phyloP scores from a whole-genome alignment of 192 early-diverging fungal species.

The Martensiomyces pterosporus region DNA sequence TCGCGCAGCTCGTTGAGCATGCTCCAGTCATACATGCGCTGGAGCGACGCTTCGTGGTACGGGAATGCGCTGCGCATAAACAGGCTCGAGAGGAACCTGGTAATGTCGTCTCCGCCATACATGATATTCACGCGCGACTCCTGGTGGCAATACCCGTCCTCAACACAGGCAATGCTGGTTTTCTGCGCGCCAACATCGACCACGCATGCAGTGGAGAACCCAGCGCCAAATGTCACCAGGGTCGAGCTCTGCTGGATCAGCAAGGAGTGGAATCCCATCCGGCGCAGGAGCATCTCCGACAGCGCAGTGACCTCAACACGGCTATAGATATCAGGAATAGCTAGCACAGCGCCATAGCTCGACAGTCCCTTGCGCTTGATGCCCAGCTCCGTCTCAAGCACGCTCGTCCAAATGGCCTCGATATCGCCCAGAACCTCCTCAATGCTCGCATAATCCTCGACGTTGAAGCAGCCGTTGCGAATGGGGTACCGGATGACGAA shows the following conservation, averaged over 20 bases:
- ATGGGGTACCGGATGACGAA: conserved; percentile 68
- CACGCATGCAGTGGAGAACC: conserved; percentile 78
- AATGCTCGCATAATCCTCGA: conserved; percentile 64
- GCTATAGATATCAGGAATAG: conserved; percentile 76
- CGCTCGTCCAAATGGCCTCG: conserved; percentile 73
- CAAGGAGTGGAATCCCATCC: conserved; percentile 73
- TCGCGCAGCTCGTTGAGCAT: conserved; percentile 80
- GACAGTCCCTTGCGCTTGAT: conserved; percentile 57
- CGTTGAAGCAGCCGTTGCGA: conserved; percentile 73
- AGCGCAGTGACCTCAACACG: conserved; percentile 61
- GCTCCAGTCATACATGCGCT: conserved; percentile 64
- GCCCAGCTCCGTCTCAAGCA: conserved; percentile 64
- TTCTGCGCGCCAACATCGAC: conserved; percentile 91
- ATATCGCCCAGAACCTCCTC: conserved; percentile 70
- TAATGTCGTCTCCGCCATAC: conserved; percentile 90
- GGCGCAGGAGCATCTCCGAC: conserved; percentile 61
- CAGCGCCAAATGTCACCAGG: conserved; percentile 83
- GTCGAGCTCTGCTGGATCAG: conserved; percentile 77
- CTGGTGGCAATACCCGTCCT: conserved; percentile 73
- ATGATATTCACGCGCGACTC: conserved; percentile 64
- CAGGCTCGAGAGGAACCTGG: conserved; percentile 63
- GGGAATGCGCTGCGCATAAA: conserved; percentile 69
- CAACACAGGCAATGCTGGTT: conserved; percentile 77
- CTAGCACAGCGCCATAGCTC: conserved; percentile 65
- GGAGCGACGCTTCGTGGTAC: conserved; percentile 62